These are phyloP conservation scores for Alternaria atra DNA, from an alignment of 2,329 filamentous ascomycete genomes.

Conservation along the genomic window DNA sequence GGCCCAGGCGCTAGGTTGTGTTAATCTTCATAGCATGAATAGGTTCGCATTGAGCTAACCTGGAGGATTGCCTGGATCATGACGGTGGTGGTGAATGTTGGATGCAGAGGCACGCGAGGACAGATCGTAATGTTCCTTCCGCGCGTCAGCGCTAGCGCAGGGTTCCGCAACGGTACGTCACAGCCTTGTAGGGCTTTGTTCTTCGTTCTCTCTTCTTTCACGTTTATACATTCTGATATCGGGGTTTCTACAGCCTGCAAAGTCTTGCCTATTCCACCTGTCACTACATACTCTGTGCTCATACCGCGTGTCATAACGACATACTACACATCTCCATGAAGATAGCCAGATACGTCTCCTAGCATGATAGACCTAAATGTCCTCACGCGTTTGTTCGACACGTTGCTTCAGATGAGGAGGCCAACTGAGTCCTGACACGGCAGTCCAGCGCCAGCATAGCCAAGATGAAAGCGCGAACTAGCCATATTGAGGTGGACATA, in stretches of 20 bases:
- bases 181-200: background rate
- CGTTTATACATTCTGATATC: background rate
- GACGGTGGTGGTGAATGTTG: constrained; percentile 21
- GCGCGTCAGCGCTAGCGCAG: constrained; percentile 20
- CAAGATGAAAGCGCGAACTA: background rate
- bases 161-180: constrained; percentile 7
- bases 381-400: background rate
- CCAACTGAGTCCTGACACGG: background rate
- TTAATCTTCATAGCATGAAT: constrained; percentile 21
- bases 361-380: background rate
- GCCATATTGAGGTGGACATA: background rate
- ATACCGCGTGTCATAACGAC: background rate
- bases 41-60: constrained; percentile 19
- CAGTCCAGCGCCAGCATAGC: background rate
- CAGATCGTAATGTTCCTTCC: constrained; percentile 23
- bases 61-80: constrained; percentile 52
- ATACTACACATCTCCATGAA: background rate
- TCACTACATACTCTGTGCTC: background rate
- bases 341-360: background rate
- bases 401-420: background rate
- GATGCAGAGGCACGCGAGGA: constrained; percentile 31
- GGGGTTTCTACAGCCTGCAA: background rate
- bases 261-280: background rate
- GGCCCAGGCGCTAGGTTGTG: constrained; percentile 70
- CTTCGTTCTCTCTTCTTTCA: background rate